phyloP scores from a whole-genome alignment of 345 rosid genomes.

The Diplotaxis tenuifolia region DNA sequence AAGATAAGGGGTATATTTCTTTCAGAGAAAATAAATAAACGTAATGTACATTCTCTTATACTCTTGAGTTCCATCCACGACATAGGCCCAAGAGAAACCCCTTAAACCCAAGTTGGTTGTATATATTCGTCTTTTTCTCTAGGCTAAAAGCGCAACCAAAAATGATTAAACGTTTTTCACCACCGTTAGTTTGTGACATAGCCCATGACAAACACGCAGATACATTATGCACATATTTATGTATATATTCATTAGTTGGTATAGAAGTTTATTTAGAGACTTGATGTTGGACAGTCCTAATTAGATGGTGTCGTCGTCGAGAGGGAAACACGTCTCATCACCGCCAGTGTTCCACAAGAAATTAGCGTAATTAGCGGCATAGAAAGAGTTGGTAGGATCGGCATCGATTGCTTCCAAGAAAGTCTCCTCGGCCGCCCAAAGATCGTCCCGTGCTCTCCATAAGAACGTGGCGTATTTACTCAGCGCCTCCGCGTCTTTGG shows the following conservation, averaged over 20 bases:
- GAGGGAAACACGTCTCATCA: conserved; percentile 91
- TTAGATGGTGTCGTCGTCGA: conserved; percentile 33
- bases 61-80: neutral
- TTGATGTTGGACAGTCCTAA: neutral
- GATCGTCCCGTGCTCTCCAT: conserved; percentile 71
- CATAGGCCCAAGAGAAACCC: neutral
- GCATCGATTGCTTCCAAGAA: conserved; percentile 80
- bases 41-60: neutral
- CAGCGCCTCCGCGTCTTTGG: conserved; percentile 75
- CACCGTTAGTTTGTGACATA: conserved; percentile 14
- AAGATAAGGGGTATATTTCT: neutral
- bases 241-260: conserved; percentile 9
- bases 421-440: conserved; percentile 92
- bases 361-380: conserved; percentile 82
- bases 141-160: neutral
- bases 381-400: conserved; percentile 63
- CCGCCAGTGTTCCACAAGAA: conserved; percentile 97
- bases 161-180: too few species aligned
- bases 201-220: conserved; percentile 10
- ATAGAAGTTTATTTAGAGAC: neutral
- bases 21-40: neutral
- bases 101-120: neutral
- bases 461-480: conserved; percentile 81
- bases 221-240: conserved; percentile 7
- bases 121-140: neutral